phyloP scores from a whole-genome alignment of 2,329 filamentous ascomycete species.

The Sporothrix brunneoviolacea region DNA sequence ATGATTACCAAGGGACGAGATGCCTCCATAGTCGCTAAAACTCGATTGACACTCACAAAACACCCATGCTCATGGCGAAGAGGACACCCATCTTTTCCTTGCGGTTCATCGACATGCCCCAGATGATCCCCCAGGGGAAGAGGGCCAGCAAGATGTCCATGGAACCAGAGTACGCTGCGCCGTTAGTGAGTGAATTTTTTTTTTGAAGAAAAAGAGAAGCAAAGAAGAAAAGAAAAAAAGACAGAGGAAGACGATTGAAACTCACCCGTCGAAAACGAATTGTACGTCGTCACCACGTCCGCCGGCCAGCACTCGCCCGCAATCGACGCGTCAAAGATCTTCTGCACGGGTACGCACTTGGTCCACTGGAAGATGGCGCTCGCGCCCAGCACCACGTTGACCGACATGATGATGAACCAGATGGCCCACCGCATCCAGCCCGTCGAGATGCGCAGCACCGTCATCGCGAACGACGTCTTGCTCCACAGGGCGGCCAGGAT shows the following conservation, averaged over 20 bases:
- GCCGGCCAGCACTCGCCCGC: slow-evolving; percentile 23
- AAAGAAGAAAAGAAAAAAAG: too few species aligned
- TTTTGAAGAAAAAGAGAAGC: too few species aligned
- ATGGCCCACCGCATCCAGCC: slow-evolving; percentile 20
- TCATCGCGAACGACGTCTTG: slow-evolving; percentile 33
- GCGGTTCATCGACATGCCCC: slow-evolving; percentile 23
- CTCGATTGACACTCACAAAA: slow-evolving; percentile 20
- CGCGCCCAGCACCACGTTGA: slow-evolving; percentile 25
- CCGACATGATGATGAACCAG: slow-evolving; percentile 28
- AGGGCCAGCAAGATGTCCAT: slow-evolving; percentile 24
- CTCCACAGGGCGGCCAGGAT: slow-evolving; percentile 25
- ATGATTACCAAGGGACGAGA: too few species aligned
- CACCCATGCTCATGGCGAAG: slow-evolving; percentile 27
- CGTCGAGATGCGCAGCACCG: slow-evolving; percentile 26
- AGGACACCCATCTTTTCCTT: slow-evolving; percentile 26
- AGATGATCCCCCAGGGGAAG: slow-evolving; percentile 25
- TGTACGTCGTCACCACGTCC: slow-evolving; percentile 19
- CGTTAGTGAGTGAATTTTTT: too few species aligned
- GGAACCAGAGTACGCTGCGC: too few species aligned
- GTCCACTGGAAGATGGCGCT: slow-evolving; percentile 23
- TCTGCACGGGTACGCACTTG: slow-evolving; percentile 21
- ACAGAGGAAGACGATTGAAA: too few species aligned
- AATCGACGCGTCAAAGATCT: slow-evolving; percentile 21
- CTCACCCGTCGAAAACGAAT: slow-evolving; percentile 19
- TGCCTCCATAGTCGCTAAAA: too few species aligned